These are phyloP conservation scores for Neurospora sp. DNA, from an alignment of 495 filamentous ascomycete genomes.

Conservation along the genomic window DNA sequence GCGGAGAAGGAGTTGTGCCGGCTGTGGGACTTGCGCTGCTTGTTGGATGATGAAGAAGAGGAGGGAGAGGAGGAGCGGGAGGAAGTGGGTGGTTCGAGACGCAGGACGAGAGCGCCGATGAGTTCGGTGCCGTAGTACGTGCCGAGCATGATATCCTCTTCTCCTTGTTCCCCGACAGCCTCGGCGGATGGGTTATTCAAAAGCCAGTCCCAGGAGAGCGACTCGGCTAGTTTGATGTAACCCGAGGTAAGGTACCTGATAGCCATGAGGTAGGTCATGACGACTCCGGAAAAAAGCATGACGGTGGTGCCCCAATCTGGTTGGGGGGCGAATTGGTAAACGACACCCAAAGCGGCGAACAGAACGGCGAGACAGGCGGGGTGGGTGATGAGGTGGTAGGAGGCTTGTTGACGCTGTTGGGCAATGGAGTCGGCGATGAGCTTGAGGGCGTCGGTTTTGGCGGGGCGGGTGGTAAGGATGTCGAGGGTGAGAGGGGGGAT, in stretches of 20 bases:
- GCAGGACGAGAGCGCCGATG: constrained; percentile 34
- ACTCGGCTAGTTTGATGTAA: constrained; percentile 31
- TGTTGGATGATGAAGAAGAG: background rate
- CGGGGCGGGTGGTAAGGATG: constrained; percentile 19
- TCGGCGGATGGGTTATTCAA: constrained; percentile 5
- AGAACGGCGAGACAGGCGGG: constrained; percentile 27
- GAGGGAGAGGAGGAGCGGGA: background rate
- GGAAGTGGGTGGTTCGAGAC: constrained; percentile 21
- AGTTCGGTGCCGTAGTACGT: constrained; percentile 30
- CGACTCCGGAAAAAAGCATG: constrained; percentile 21
- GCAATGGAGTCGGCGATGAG: constrained; percentile 37
- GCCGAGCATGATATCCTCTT: constrained; percentile 33
- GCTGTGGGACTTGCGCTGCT: background rate
- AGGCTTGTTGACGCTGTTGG: constrained; percentile 35
- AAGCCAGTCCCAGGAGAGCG: constrained; percentile 29
- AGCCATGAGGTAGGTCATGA: constrained; percentile 30
- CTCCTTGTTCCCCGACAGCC: constrained; percentile 13
- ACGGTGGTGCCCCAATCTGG: constrained; percentile 26
- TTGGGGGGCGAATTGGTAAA: constrained; percentile 24
- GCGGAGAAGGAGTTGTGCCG: background rate
- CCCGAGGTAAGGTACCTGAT: constrained; percentile 32
- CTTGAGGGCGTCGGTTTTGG: constrained; percentile 33
- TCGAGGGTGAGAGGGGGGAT: constrained; percentile 32
- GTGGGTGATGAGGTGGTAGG: constrained; percentile 28
- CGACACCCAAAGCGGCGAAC: constrained; percentile 12